Percentiles rank a stretch among this genome's conserved stretches.
Conservation (phyloP, 83 land plant genomes). For the Diphasiastrum complanatum region DNA sequence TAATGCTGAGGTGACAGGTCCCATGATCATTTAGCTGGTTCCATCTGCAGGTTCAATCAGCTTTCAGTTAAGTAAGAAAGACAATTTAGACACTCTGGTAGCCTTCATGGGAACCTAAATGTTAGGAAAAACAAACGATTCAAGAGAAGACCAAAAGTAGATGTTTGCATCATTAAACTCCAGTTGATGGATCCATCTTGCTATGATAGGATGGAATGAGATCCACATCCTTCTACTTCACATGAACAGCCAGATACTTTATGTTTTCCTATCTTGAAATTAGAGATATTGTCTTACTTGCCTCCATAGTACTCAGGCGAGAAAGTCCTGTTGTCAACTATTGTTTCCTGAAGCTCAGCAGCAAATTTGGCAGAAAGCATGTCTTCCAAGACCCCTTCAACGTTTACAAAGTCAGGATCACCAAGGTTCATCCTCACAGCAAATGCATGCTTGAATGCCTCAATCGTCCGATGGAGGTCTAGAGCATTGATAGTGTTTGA, state of each 20-base stretch:
- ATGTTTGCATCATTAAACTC: no score
- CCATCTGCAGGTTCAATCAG: no score
- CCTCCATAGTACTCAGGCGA: constrained; percentile 59
- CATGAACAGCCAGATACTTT: background rate
- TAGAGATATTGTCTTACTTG: constrained; percentile 37
- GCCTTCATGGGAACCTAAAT: no score
- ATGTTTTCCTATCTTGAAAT: background rate
- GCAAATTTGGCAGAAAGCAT: constrained; percentile 76
- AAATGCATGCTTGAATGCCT: constrained; percentile 89
- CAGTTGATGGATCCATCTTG: background rate
- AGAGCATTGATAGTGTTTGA: constrained; percentile 40
- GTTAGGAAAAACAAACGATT: no score
- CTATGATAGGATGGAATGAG: background rate
- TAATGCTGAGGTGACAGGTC: constrained; percentile 80
- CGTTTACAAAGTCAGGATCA: constrained; percentile 71
- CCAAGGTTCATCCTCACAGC: constrained; percentile 80
- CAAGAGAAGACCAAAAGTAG: no score
- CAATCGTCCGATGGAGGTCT: constrained; percentile 73
- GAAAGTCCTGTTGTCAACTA: constrained; percentile 73
- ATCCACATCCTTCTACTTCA: background rate
- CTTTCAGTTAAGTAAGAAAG: no score
- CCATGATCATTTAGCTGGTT: constrained; percentile 81
- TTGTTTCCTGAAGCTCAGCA: constrained; percentile 40
- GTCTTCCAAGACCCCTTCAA: constrained; percentile 29
- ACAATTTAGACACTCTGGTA: no score